Evolutionary conservation across 768 basidiomycete genomes (phyloP).

Genomic region (Botryobasidium botryosum): DNA sequence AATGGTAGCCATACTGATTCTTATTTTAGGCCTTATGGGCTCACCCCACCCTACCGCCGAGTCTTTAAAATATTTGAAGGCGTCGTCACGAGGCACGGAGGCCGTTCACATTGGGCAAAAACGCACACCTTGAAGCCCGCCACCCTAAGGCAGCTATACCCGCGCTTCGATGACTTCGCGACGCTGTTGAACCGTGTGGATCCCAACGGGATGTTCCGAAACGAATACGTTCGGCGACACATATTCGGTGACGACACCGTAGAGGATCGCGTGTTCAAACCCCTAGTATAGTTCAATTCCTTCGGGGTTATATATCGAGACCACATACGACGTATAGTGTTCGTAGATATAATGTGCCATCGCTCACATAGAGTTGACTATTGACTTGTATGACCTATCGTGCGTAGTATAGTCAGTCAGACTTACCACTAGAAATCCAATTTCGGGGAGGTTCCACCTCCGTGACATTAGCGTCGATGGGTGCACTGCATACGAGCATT

Average conservation of each 20-base stretch:
- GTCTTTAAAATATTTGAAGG: slow-evolving; percentile 62
- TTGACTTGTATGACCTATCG: no score
- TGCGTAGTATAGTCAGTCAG: no score
- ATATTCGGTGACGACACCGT: slow-evolving; percentile 64
- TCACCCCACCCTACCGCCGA: slow-evolving; percentile 61
- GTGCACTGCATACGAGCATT: no score
- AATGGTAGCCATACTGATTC: neutral
- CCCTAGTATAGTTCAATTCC: no score
- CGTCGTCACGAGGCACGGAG: slow-evolving; percentile 50
- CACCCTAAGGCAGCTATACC: slow-evolving; percentile 51
- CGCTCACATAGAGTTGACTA: no score
- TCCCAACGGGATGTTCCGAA: slow-evolving; percentile 49
- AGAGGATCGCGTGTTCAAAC: no score
- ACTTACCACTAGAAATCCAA: no score
- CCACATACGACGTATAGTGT: no score
- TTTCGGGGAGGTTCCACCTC: no score
- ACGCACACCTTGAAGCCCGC: slow-evolving; percentile 56
- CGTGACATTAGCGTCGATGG: no score
- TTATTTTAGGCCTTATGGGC: slow-evolving; percentile 56
- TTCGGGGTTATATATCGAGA: no score
- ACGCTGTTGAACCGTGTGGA: slow-evolving; percentile 52
- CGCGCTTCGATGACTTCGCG: slow-evolving; percentile 64
- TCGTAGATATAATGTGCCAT: no score
- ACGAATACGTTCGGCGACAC: slow-evolving; percentile 81
- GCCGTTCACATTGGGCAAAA: slow-evolving; percentile 95